A percentile compares a stretch with the other conserved stretches of the same genome.
Conservation (phyloP, 768 basidiomycete genomes). For the Agaricus blazei region DNA sequence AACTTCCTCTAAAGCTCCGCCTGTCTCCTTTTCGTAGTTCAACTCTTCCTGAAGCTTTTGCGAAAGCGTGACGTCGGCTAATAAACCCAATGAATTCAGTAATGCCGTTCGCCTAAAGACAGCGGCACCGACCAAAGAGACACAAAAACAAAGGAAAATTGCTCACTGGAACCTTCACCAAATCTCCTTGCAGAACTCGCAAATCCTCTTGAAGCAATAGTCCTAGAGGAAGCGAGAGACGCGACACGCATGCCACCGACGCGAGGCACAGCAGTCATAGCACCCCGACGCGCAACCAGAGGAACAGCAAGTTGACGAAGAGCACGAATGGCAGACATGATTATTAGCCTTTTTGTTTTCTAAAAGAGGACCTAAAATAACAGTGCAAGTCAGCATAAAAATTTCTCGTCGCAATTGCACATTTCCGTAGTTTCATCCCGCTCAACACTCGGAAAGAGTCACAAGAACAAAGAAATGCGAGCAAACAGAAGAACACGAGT, state of each 20-base stretch:
- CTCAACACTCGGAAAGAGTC: no score
- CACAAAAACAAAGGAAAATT: background rate
- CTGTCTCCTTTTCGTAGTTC: conserved; percentile 73
- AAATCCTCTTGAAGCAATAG: conserved; percentile 33
- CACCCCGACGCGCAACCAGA: conserved; percentile 30
- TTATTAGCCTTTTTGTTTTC: background rate
- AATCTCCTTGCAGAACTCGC: conserved; percentile 37
- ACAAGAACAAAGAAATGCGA: no score
- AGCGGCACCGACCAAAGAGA: background rate
- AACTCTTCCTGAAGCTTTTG: conserved; percentile 80
- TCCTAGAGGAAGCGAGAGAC: conserved; percentile 20
- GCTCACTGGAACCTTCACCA: conserved; percentile 43
- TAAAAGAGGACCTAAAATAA: background rate
- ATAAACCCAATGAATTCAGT: background rate
- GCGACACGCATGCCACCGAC: conserved; percentile 23
- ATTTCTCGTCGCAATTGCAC: no score
- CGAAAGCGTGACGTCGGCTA: conserved; percentile 72
- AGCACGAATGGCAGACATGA: conserved; percentile 60
- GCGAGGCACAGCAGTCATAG: conserved; percentile 16
- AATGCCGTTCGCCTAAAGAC: no score
- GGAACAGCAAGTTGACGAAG: conserved; percentile 49
- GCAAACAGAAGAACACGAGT: no score
- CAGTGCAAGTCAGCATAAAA: background rate
- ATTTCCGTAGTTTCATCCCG: no score
- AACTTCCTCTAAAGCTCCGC: conserved; percentile 20